A percentile compares a stretch with the other conserved stretches of the same genome.
Evolutionary conservation across 2,329 filamentous ascomycete species (phyloP).

Genomic region (Neonectria faginata): DNA sequence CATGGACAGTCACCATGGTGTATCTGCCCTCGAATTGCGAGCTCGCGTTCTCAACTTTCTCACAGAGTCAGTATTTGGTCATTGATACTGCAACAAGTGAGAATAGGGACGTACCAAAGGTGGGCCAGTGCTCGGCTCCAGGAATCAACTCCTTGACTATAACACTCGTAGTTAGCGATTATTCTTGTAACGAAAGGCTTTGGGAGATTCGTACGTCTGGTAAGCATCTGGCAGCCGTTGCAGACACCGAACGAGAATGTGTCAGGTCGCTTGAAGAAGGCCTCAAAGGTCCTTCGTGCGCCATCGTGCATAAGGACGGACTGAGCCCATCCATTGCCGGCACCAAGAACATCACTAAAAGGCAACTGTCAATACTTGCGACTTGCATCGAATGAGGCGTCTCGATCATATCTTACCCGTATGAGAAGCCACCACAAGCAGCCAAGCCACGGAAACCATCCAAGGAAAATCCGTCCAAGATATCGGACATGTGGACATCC

Average conservation of each 20-base stretch:
- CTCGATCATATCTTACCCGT: slow-evolving; percentile 65
- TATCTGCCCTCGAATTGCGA: slow-evolving; percentile 46
- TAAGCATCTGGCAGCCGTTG: slow-evolving; percentile 97
- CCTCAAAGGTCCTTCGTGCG: slow-evolving; percentile 79
- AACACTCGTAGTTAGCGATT: slow-evolving; percentile 8
- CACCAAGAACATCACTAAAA: slow-evolving; percentile 75
- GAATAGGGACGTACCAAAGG: slow-evolving; percentile 62
- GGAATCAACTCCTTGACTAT: slow-evolving; percentile 45
- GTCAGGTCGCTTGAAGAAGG: slow-evolving; percentile 87
- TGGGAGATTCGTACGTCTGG: slow-evolving; percentile 58
- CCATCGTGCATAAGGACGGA: slow-evolving; percentile 88
- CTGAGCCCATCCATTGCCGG: slow-evolving; percentile 97
- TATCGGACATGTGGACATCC: slow-evolving; percentile 97
- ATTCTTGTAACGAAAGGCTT: neutral
- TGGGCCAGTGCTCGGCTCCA: slow-evolving; percentile 57
- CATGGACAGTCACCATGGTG: slow-evolving; percentile 44
- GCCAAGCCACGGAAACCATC: slow-evolving; percentile 88
- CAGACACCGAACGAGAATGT: slow-evolving; percentile 95
- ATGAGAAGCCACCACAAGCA: slow-evolving; percentile 97
- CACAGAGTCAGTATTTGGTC: slow-evolving; percentile 13
- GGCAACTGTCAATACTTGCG: slow-evolving; percentile 17
- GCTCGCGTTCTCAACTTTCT: slow-evolving; percentile 74
- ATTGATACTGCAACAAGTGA: neutral
- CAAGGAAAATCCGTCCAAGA: slow-evolving; percentile 83
- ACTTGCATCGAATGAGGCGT: neutral